Conservation (phyloP, 176 grass and related monocot genomes). For the Zizania latifolia region DNA sequence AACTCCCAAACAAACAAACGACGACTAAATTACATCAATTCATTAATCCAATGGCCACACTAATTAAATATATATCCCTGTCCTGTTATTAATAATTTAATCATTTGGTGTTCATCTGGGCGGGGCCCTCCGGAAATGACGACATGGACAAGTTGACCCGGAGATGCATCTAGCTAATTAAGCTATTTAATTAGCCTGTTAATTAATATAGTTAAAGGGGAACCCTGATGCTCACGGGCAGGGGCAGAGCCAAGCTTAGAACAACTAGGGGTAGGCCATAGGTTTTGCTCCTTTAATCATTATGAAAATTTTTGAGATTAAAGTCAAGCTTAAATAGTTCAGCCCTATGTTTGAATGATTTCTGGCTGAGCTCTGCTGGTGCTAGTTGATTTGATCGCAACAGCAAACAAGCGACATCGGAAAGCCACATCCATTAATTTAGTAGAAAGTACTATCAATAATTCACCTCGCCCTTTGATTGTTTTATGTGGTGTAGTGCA, state of each 20-base stretch:
- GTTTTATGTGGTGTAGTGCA: not conserved
- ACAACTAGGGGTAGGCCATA: too few relatives aligned
- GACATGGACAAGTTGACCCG: not conserved
- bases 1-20: not conserved
- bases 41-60: not conserved
- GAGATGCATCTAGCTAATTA: not conserved
- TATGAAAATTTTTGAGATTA: too few relatives aligned
- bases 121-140: not conserved
- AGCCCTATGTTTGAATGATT: too few relatives aligned
- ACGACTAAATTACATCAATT: constrained; percentile 1
- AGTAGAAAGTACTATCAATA: not conserved
- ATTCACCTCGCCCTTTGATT: not conserved
- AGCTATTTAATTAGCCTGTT: not conserved
- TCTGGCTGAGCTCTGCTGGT: too few relatives aligned
- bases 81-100: not conserved
- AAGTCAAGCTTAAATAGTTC: too few relatives aligned
- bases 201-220: not conserved
- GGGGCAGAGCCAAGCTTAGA: too few relatives aligned
- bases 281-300: too few relatives aligned
- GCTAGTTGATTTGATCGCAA: not conserved
- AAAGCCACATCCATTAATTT: constrained; percentile 1
- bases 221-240: not conserved
- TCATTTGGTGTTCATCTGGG: not conserved
- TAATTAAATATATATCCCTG: not conserved
- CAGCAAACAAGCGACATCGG: constrained; percentile 12